Evolutionary conservation across 1,284 basidiomycete species (phyloP).

Genomic region (Cryptococcus depauperatus): DNA sequence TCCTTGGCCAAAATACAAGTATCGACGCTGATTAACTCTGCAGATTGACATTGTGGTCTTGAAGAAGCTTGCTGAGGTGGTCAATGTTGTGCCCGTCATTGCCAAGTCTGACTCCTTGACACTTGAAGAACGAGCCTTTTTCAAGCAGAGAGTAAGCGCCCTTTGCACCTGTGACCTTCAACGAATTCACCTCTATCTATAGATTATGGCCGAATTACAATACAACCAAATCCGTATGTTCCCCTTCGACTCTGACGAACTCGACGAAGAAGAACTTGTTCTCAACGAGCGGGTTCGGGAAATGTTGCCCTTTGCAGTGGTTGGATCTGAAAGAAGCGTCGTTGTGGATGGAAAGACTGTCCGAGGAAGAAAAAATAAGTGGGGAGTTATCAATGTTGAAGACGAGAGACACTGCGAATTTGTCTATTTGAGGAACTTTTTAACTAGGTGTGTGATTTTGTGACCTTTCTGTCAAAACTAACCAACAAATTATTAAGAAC

Average conservation of each 20-base stretch:
- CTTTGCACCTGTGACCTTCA: background rate
- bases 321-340: conserved; percentile 89
- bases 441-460: conserved; percentile 58
- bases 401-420: conserved; percentile 97
- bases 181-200: background rate
- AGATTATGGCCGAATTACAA: conserved; percentile 88
- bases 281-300: conserved; percentile 86
- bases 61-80: conserved; percentile 97
- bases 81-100: conserved; percentile 97
- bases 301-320: conserved; percentile 93
- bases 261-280: conserved; percentile 75
- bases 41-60: conserved; percentile 92
- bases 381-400: conserved; percentile 97
- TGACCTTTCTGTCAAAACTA: background rate
- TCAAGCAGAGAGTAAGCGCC: conserved; percentile 84
- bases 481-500: conserved; percentile 53
- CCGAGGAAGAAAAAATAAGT: conserved; percentile 91
- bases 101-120: conserved; percentile 97
- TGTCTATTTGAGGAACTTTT: conserved; percentile 91
- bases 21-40: background rate
- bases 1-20: background rate
- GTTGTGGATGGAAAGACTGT: conserved; percentile 93
- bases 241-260: conserved; percentile 95
- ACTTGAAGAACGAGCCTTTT: conserved; percentile 79
- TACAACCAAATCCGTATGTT: conserved; percentile 92